Evolutionary conservation across 129 eudicot species (phyloP).

Genomic region (Heracleum sosnowskyi): DNA sequence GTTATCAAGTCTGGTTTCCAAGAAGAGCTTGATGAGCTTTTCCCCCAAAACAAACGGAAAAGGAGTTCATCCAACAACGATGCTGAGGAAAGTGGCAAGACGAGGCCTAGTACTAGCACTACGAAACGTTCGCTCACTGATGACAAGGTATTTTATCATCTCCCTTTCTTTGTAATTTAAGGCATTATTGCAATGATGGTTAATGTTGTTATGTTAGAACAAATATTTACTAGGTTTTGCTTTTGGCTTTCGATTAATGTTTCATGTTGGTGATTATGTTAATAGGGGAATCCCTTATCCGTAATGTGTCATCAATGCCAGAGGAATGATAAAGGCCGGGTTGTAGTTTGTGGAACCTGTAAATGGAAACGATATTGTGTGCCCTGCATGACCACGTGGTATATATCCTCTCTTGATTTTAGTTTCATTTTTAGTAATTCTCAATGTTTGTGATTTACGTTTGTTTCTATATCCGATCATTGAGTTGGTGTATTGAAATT

Average conservation of each 20-base stretch:
- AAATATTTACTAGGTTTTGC: too few species aligned
- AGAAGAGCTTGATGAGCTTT: too few species aligned
- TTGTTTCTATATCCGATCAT: background rate
- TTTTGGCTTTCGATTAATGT: background rate
- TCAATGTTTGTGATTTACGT: background rate
- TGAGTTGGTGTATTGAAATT: background rate
- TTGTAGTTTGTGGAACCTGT: conserved; percentile 54
- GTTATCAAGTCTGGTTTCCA: too few species aligned
- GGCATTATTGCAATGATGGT: too few species aligned
- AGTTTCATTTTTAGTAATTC: background rate
- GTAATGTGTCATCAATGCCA: conserved; percentile 83
- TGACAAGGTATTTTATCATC: too few species aligned
- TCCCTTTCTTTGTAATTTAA: too few species aligned
- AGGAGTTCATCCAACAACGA: too few species aligned
- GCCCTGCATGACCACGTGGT: conserved; percentile 63
- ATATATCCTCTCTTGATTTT: background rate
- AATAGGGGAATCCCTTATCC: conserved; percentile 33
- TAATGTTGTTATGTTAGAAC: too few species aligned
- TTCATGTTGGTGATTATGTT: background rate
- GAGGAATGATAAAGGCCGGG: conserved; percentile 78
- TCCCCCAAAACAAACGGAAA: too few species aligned
- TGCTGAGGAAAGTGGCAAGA: too few species aligned
- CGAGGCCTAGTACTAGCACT: too few species aligned
- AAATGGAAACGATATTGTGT: conserved; percentile 40
- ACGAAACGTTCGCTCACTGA: too few species aligned